A percentile compares a stretch with the other conserved stretches of the same genome.
phyloP scores from a whole-genome alignment of 257 asterid genomes.

The Nicotiana benthamiana region DNA sequence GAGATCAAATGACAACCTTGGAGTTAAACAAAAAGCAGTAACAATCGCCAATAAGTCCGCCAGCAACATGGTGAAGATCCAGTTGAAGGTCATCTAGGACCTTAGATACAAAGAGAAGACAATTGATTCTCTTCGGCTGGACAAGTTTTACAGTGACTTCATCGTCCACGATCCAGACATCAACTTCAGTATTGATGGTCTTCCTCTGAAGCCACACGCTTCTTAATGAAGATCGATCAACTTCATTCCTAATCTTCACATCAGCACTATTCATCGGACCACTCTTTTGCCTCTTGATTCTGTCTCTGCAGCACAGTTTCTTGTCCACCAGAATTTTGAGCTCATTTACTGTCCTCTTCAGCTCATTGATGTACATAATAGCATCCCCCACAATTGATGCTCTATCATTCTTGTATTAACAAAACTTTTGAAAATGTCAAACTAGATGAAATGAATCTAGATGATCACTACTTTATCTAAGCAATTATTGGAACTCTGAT shows the following conservation, averaged over 20 bases:
- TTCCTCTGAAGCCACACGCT: conserved; percentile 10
- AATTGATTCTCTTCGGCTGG: conserved; percentile 76
- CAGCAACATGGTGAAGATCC: conserved; percentile 88
- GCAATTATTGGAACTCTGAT: too few species aligned
- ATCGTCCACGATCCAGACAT: conserved; percentile 69
- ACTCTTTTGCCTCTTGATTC: conserved; percentile 48
- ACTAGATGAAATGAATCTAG: not conserved
- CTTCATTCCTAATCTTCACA: conserved; percentile 29
- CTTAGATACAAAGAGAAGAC: conserved; percentile 61
- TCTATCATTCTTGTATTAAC: conserved; percentile 34
- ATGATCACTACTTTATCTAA: too few species aligned
- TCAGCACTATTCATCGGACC: conserved; percentile 18
- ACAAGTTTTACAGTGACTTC: conserved; percentile 84
- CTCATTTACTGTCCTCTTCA: conserved; percentile 51
- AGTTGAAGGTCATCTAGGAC: conserved; percentile 78
- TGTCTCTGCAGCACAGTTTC: conserved; percentile 57
- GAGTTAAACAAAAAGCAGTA: conserved; percentile 77
- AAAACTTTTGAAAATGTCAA: not conserved
- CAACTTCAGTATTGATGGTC: conserved; percentile 70
- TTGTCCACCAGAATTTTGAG: conserved; percentile 51
- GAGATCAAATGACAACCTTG: conserved; percentile 32
- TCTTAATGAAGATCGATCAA: conserved; percentile 30
- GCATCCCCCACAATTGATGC: conserved; percentile 59
- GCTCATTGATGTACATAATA: conserved; percentile 51
- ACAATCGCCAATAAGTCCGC: conserved; percentile 81